Percentiles rank a stretch among this genome's conserved stretches.
phyloP scores from a whole-genome alignment of 1,139 yeast genomes.

The Casaregolazyma suthepensis region DNA sequence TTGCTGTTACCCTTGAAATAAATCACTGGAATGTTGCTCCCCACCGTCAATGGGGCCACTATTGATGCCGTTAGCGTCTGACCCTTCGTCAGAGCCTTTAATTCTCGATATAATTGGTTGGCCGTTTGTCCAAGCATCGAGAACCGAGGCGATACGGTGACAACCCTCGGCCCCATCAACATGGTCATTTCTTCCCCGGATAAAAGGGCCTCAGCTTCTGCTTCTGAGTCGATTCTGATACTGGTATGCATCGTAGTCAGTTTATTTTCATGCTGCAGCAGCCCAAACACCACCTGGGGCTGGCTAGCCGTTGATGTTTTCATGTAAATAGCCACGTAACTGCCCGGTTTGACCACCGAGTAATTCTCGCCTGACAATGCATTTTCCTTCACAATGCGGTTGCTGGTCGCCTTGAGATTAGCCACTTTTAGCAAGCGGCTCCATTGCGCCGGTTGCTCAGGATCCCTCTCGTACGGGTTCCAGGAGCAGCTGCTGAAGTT shows the following conservation, averaged over 20 bases:
- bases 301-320: slow-evolving; percentile 44
- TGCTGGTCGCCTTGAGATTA: slow-evolving; percentile 73
- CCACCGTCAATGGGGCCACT: slow-evolving; percentile 82
- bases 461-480: slow-evolving; percentile 81
- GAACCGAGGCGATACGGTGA: slow-evolving; percentile 76
- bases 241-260: slow-evolving; percentile 77
- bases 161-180: slow-evolving; percentile 91
- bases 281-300: slow-evolving; percentile 50
- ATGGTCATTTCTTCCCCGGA: slow-evolving; percentile 73
- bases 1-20: slow-evolving; percentile 37
- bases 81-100: slow-evolving; percentile 81
- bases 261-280: slow-evolving; percentile 82
- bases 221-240: slow-evolving; percentile 83
- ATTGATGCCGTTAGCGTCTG: slow-evolving; percentile 72
- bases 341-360: slow-evolving; percentile 55
- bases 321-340: slow-evolving; percentile 50
- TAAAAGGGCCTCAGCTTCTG: slow-evolving; percentile 58
- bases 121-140: slow-evolving; percentile 68
- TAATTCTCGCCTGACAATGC: slow-evolving; percentile 32
- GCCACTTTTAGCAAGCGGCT: slow-evolving; percentile 63
- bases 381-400: slow-evolving; percentile 53
- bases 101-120: slow-evolving; percentile 83
- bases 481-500: slow-evolving; percentile 74
- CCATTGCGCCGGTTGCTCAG: slow-evolving; percentile 76
- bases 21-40: slow-evolving; percentile 42